Conservation (phyloP, 2,329 filamentous ascomycete species). For the Exserohilum turcica region DNA sequence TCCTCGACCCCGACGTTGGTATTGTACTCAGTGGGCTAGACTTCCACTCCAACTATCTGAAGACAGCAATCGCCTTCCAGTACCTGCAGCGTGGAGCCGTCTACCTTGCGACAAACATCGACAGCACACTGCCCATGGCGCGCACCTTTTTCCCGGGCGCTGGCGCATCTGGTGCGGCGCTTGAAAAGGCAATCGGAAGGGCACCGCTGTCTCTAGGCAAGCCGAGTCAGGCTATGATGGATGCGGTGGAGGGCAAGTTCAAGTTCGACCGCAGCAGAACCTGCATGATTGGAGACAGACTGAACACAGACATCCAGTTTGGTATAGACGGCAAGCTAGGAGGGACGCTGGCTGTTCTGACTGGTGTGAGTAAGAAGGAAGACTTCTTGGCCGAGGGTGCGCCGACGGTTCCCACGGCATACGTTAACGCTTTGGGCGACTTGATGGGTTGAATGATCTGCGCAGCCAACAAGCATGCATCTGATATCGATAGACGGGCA, state of each 20-base stretch:
- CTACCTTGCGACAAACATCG: conserved; percentile 92
- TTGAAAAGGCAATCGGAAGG: conserved; percentile 67
- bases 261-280: conserved; percentile 80
- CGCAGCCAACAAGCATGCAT: too few relatives aligned
- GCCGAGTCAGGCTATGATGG: conserved; percentile 99
- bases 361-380: conserved; percentile 83
- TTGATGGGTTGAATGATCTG: conserved; percentile 52
- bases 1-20: conserved; percentile 86
- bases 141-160: conserved; percentile 89
- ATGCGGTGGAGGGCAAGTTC: conserved; percentile 96
- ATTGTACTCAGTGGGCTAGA: conserved; percentile 89
- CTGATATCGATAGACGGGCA: too few relatives aligned
- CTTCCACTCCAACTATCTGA: conserved; percentile 94
- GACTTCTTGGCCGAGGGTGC: conserved; percentile 76
- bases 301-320: conserved; percentile 96
- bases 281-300: conserved; percentile 93
- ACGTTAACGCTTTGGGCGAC: conserved; percentile 84
- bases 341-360: conserved; percentile 88
- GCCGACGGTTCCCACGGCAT: conserved; percentile 75
- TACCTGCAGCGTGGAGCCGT: conserved; percentile 82
- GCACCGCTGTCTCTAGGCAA: conserved; percentile 85
- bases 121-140: conserved; percentile 84
- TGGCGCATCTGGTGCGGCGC: conserved; percentile 77
- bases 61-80: conserved; percentile 81
- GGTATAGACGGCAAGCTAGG: conserved; percentile 89